Evolutionary conservation across 768 basidiomycete species (phyloP).

Genomic region (Tricholoma bakamatsutake): DNA sequence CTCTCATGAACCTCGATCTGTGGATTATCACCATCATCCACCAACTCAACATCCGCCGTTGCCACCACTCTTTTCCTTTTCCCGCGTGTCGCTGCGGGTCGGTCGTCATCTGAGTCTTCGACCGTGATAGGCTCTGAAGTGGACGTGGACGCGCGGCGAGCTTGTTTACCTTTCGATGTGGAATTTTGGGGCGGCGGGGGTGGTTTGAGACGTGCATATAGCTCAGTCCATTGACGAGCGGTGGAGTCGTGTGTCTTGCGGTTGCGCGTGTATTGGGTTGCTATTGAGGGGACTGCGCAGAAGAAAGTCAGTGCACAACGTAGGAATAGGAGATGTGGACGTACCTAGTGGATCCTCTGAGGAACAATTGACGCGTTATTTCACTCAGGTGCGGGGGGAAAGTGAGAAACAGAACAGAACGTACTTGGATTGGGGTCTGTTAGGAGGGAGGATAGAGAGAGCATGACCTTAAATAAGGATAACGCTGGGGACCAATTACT

Average conservation of each 20-base stretch:
- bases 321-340: slow-evolving; percentile 6
- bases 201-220: slow-evolving; percentile 43
- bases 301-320: background rate
- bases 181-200: slow-evolving; percentile 17
- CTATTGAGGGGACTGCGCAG: slow-evolving; percentile 59
- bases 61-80: slow-evolving; percentile 30
- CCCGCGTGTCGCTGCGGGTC: slow-evolving; percentile 4
- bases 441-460: slow-evolving; percentile 86
- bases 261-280: slow-evolving; percentile 60
- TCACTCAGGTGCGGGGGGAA: background rate
- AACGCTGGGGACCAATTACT: slow-evolving; percentile 92
- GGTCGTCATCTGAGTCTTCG: slow-evolving; percentile 25
- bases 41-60: slow-evolving; percentile 24
- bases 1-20: slow-evolving; percentile 12
- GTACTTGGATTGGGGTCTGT: slow-evolving; percentile 92
- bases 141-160: slow-evolving; percentile 8
- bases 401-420: slow-evolving; percentile 31
- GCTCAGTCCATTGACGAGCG: slow-evolving; percentile 72
- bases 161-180: slow-evolving; percentile 33
- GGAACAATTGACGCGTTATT: slow-evolving; percentile 9
- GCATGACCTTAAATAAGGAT: slow-evolving; percentile 90
- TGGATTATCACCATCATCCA: slow-evolving; percentile 21
- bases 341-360: slow-evolving; percentile 69
- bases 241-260: slow-evolving; percentile 69
- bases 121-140: slow-evolving; percentile 18